Conservation (phyloP, 257 asterid species). For the Nicotiana paniculata region DNA sequence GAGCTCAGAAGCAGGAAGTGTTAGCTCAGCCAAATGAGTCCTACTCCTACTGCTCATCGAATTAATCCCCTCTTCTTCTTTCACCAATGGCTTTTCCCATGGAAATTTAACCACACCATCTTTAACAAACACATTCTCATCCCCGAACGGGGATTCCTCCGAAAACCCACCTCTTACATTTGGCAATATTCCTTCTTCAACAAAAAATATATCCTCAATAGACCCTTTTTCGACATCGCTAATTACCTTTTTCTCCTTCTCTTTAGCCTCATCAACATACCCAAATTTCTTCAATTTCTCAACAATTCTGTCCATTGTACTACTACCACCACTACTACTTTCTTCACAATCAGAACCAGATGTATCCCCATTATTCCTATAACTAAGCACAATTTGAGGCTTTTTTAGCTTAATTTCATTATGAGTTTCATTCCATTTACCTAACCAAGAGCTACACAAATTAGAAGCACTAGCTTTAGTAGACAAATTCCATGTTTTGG, state of each 20-base stretch:
- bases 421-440: constrained; percentile 47
- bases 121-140: constrained; percentile 31
- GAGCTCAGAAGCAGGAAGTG: constrained; percentile 78
- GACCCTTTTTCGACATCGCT: constrained; percentile 65
- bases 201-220: constrained; percentile 72
- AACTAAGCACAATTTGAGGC: constrained; percentile 46
- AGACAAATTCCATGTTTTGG: constrained; percentile 17
- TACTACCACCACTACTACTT: constrained; percentile 63
- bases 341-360: constrained; percentile 74
- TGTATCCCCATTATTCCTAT: constrained; percentile 47
- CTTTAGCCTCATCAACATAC: constrained; percentile 57
- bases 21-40: constrained; percentile 62
- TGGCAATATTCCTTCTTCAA: constrained; percentile 79
- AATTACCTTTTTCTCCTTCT: constrained; percentile 21
- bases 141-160: constrained; percentile 48
- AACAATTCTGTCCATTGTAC: constrained; percentile 91
- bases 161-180: constrained; percentile 80
- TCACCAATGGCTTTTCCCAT: constrained; percentile 54
- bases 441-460: constrained; percentile 58
- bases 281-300: constrained; percentile 84
- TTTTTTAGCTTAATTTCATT: constrained; percentile 25
- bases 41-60: constrained; percentile 54
- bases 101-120: constrained; percentile 60
- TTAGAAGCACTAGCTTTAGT: constrained; percentile 16
- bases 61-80: constrained; percentile 25